A percentile compares a stretch with the other conserved stretches of the same genome.
These are phyloP conservation scores for Dendrobium nobile DNA, from an alignment of 106 monocot genomes.

Conservation along the genomic window DNA sequence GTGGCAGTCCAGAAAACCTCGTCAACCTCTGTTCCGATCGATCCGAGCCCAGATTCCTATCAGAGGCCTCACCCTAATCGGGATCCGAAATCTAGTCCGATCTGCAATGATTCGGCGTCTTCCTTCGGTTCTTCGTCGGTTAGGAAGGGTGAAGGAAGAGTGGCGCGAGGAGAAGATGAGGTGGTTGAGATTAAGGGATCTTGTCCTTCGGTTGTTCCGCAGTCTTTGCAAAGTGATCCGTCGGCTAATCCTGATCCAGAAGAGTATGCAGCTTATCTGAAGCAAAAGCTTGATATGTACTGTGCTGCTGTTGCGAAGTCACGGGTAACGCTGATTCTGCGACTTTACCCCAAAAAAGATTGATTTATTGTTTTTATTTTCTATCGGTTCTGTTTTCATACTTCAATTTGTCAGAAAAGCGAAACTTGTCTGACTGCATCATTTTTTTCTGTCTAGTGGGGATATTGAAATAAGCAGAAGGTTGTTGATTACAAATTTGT, in stretches of 20 bases:
- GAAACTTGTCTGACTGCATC: background rate
- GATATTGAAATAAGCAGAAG: background rate
- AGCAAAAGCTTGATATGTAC: slow-evolving; percentile 52
- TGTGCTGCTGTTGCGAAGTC: slow-evolving; percentile 49
- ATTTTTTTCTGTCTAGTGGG: background rate
- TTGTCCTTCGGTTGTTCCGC: slow-evolving; percentile 3
- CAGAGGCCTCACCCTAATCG: background rate
- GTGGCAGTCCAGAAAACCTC: background rate
- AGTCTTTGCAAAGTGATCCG: slow-evolving; percentile 3
- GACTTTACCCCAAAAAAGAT: background rate
- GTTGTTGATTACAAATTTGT: background rate
- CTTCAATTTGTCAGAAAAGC: background rate
- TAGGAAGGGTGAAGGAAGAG: slow-evolving; percentile 15
- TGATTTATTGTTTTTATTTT: background rate
- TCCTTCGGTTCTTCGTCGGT: slow-evolving; percentile 7
- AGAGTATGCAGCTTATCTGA: slow-evolving; percentile 42
- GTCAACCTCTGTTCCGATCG: background rate
- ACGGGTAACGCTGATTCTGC: slow-evolving; percentile 17
- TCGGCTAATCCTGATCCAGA: slow-evolving; percentile 25
- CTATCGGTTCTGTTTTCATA: background rate
- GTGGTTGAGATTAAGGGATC: slow-evolving; percentile 36
- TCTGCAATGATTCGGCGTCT: slow-evolving; percentile 1
- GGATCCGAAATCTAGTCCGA: slow-evolving; percentile 5
- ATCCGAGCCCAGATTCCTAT: background rate
- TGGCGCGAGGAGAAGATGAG: slow-evolving; percentile 24